Conservation (phyloP, 2,329 filamentous ascomycete species). For the Paraphaeosphaeria minitans region DNA sequence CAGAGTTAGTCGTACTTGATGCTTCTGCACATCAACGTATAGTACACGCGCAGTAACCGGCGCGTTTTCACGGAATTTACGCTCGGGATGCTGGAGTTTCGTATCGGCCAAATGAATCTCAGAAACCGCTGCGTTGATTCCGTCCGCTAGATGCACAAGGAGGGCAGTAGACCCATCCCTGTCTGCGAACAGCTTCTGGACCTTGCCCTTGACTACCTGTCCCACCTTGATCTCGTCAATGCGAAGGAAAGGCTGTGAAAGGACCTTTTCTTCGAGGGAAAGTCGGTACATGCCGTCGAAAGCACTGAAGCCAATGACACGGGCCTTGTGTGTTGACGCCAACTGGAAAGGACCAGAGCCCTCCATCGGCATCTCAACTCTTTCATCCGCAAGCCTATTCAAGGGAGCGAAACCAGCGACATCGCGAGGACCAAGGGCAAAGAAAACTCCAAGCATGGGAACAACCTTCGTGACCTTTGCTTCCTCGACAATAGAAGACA, state of each 20-base stretch:
- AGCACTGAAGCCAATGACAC: conserved; percentile 84
- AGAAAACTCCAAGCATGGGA: conserved; percentile 78
- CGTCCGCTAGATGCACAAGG: conserved; percentile 82
- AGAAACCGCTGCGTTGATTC: conserved; percentile 85
- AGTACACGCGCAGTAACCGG: conserved; percentile 85
- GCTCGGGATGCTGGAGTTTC: conserved; percentile 87
- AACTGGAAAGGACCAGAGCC: conserved; percentile 77
- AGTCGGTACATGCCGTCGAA: conserved; percentile 85
- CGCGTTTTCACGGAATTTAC: conserved; percentile 89
- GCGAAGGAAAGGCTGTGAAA: conserved; percentile 89
- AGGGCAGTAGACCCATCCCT: conserved; percentile 79
- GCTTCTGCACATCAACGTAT: conserved; percentile 75
- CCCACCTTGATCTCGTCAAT: conserved; percentile 88
- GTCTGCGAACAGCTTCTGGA: conserved; percentile 83
- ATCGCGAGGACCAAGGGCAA: conserved; percentile 70
- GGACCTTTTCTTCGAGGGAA: conserved; percentile 79
- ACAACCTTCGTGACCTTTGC: conserved; percentile 83
- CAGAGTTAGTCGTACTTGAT: conserved; percentile 82
- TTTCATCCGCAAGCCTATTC: conserved; percentile 86
- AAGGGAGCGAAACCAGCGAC: conserved; percentile 92
- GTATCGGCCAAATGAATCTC: conserved; percentile 89
- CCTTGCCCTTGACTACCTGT: conserved; percentile 76
- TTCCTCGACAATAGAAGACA: conserved; percentile 77
- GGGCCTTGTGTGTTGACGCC: conserved; percentile 77
- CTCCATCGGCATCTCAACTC: conserved; percentile 81